Percentiles rank a stretch among this genome's conserved stretches.
These are phyloP conservation scores for Nitzschia sp. DNA, from an alignment of 108 stramenopile species.

Conservation along the genomic window DNA sequence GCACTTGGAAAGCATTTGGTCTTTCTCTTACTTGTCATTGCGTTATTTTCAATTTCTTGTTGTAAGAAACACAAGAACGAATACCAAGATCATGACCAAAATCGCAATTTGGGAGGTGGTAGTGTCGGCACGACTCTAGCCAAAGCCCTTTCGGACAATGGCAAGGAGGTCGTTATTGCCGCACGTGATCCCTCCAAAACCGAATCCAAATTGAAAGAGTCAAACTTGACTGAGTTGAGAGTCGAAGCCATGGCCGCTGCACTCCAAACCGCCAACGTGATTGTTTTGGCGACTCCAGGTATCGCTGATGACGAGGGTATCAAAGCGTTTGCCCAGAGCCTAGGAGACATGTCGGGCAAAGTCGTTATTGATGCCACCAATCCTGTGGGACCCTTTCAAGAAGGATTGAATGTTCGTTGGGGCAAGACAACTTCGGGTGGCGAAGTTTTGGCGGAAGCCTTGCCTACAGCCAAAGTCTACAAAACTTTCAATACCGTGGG, in stretches of 20 bases:
- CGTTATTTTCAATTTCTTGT: too few species aligned
- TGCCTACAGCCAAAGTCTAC: constrained; percentile 35
- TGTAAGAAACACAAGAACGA: too few species aligned
- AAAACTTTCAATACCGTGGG: constrained; percentile 45
- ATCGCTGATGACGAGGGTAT: constrained; percentile 20
- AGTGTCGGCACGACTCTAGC: constrained; percentile 29
- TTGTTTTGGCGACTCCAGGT: constrained; percentile 29
- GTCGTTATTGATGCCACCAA: constrained; percentile 40
- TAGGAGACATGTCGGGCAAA: constrained; percentile 30
- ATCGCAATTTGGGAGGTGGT: constrained; percentile 32
- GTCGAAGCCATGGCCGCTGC: constrained; percentile 7
- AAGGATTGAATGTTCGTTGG: constrained; percentile 38
- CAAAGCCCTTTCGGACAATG: constrained; percentile 8
- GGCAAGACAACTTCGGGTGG: constrained; percentile 28
- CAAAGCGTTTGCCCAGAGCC: constrained; percentile 20
- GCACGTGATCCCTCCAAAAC: constrained; percentile 31
- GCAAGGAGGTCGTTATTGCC: constrained; percentile 19
- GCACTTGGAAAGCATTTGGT: too few species aligned
- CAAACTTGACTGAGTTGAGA: background rate
- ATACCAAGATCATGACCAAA: constrained; percentile 15
- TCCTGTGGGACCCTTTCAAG: constrained; percentile 21
- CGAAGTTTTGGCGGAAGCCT: constrained; percentile 28
- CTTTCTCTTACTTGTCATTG: too few species aligned
- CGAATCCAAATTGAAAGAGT: background rate
- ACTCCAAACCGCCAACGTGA: constrained; percentile 3